Evolutionary conservation across 2,329 filamentous ascomycete genomes (phyloP).

Genomic region (Nothomitra cinnamomea): DNA sequence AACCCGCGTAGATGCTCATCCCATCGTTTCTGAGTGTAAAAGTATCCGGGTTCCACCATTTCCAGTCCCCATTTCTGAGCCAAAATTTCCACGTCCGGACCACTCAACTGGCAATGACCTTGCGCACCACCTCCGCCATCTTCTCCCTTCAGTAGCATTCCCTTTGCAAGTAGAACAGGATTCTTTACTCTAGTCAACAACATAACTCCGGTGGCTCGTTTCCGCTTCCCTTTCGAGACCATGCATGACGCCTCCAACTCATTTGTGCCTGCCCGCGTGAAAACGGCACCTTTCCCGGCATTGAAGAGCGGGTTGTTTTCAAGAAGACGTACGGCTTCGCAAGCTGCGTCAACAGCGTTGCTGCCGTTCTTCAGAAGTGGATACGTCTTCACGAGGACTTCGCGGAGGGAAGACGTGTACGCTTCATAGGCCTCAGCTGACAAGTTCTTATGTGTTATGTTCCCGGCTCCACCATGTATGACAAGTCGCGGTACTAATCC

Average conservation of each 20-base stretch:
- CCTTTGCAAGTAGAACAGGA: slow-evolving; percentile 56
- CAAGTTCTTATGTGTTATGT: slow-evolving; percentile 26
- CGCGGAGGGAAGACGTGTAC: slow-evolving; percentile 23
- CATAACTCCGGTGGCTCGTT: slow-evolving; percentile 64
- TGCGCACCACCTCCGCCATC: slow-evolving; percentile 42
- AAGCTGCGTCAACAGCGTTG: slow-evolving; percentile 55
- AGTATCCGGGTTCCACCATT: slow-evolving; percentile 53
- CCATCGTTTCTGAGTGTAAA: slow-evolving; percentile 64
- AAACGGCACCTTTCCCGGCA: slow-evolving; percentile 67
- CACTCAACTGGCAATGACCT: slow-evolving; percentile 54
- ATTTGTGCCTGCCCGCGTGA: slow-evolving; percentile 65
- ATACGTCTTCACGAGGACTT: slow-evolving; percentile 19
- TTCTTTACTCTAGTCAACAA: slow-evolving; percentile 59
- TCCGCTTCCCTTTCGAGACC: slow-evolving; percentile 56
- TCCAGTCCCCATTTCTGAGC: slow-evolving; percentile 53
- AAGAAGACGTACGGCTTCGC: slow-evolving; percentile 55
- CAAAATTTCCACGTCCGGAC: slow-evolving; percentile 49
- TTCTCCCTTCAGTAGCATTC: slow-evolving; percentile 52
- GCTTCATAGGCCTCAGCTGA: slow-evolving; percentile 19
- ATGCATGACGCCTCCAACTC: slow-evolving; percentile 80
- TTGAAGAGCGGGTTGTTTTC: slow-evolving; percentile 78
- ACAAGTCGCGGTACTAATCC: slow-evolving; percentile 25
- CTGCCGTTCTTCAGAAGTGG: slow-evolving; percentile 18
- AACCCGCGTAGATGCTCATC: slow-evolving; percentile 54
- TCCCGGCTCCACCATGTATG: slow-evolving; percentile 31